phyloP scores from a whole-genome alignment of 2,329 filamentous ascomycete genomes.

The Capronia americana region DNA sequence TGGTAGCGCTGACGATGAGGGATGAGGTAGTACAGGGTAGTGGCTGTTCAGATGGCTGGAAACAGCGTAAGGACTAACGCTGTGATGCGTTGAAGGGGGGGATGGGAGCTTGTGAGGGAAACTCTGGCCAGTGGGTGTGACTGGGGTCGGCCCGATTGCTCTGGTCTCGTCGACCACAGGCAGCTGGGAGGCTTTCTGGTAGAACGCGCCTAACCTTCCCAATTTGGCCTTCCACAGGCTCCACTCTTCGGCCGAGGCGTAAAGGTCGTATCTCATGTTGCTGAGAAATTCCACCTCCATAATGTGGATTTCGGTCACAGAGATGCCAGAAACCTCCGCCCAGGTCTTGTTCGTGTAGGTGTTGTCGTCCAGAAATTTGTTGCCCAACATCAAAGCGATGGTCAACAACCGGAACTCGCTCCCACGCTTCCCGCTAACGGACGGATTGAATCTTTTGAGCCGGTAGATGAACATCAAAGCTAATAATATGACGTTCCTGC shows the following conservation, averaged over 20 bases:
- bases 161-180: slow-evolving; percentile 41
- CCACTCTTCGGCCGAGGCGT: slow-evolving; percentile 87
- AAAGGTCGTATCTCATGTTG: slow-evolving; percentile 94
- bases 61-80: slow-evolving; percentile 23
- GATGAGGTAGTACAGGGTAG: slow-evolving; percentile 37
- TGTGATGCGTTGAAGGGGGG: slow-evolving; percentile 37
- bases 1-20: slow-evolving; percentile 30
- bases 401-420: slow-evolving; percentile 94
- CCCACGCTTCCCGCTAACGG: slow-evolving; percentile 86
- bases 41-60: slow-evolving; percentile 25
- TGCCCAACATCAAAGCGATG: slow-evolving; percentile 94
- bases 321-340: slow-evolving; percentile 95
- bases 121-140: slow-evolving; percentile 43
- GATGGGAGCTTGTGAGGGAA: slow-evolving; percentile 44
- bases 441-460: slow-evolving; percentile 86
- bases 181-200: slow-evolving; percentile 69
- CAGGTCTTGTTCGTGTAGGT: slow-evolving; percentile 99
- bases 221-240: slow-evolving; percentile 83
- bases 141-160: slow-evolving; percentile 33
- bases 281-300: slow-evolving; percentile 99
- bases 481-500: slow-evolving; percentile 90
- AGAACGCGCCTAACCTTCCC: slow-evolving; percentile 81
- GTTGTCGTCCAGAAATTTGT: slow-evolving; percentile 98
- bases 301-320: slow-evolving; percentile 92
- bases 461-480: slow-evolving; percentile 92